Evolutionary conservation across 2,329 filamentous ascomycete species (phyloP), one percentile per base, ranked within the genome.

Genomic region (Diaporthe citri): DNA sequence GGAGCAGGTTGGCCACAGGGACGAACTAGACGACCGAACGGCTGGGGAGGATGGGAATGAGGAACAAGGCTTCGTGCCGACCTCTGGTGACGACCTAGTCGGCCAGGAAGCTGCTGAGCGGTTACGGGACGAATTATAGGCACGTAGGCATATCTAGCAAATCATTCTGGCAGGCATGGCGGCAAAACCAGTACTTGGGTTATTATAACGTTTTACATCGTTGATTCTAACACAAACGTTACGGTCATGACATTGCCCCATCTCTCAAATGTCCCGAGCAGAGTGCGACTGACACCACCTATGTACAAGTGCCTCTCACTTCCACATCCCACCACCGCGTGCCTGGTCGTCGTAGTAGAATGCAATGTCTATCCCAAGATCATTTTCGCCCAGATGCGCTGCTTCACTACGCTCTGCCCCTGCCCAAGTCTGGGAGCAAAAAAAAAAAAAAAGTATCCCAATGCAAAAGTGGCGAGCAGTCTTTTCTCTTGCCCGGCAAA

Each of bases 111-210:
- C 81, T 41, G 9, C 57, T 17, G 79, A 78, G 78, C 82, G 82
- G 43, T 76, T 76, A 7, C 83, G 81, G 72, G 86, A 87, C 78
- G 85, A 87, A 80, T 80, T 87, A 66, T 84, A 82, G 79, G 69
- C 48, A 31, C 46, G 34, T 3, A 28, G 57, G 25, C 56, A 22
- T 43, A 34, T 57, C 60, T 17, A 64, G 46, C n/a, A 64, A 1
- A 28, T 52, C 31, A 55, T 7, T 34, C 4, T 15, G 13, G 28
- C 62, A 12, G 34, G 12, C 20, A 34, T 22, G 64, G 34, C 48
- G 15, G 48, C 46, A 48, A 31, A 13, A 10, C 60, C 25, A 34
- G 25, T 20, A 20, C 25, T 28, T 36, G 28, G 12, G 15, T 64
- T 31, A 48, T 48, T 64, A 43, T 20, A 48, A 31, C 41, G 20